Percentiles rank a stretch among this genome's conserved stretches.
phyloP scores from a whole-genome alignment of 495 filamentous ascomycete species.

The Talaromyces wortmannii region DNA sequence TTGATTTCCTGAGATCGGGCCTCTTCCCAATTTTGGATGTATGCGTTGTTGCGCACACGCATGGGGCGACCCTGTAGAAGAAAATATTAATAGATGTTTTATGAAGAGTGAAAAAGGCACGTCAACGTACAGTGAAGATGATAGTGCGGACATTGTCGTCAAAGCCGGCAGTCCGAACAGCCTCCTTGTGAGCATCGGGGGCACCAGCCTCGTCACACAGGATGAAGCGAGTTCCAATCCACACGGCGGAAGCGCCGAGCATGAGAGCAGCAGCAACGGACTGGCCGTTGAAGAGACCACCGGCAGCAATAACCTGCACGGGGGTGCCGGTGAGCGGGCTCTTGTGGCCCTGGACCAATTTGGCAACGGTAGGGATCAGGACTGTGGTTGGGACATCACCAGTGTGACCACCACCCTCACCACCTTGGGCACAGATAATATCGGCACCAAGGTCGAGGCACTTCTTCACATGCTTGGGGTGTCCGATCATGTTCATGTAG shows the following conservation, averaged over 20 bases:
- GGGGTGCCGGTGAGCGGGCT: slow-evolving; percentile 79
- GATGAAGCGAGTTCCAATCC: slow-evolving; percentile 96
- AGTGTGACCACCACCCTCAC: slow-evolving; percentile 88
- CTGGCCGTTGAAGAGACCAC: slow-evolving; percentile 90
- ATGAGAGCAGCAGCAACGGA: slow-evolving; percentile 84
- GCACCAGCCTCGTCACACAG: slow-evolving; percentile 91
- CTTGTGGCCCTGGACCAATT: slow-evolving; percentile 73
- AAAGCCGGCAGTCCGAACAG: slow-evolving; percentile 83
- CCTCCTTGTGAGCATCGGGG: slow-evolving; percentile 91
- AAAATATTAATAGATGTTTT: slow-evolving; percentile 13
- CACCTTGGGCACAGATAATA: slow-evolving; percentile 90
- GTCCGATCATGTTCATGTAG: slow-evolving; percentile 99
- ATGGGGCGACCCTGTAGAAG: slow-evolving; percentile 67
- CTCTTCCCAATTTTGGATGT: slow-evolving; percentile 94
- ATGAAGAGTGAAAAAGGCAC: not conserved
- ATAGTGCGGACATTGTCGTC: slow-evolving; percentile 94
- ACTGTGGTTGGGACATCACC: slow-evolving; percentile 85
- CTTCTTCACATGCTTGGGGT: slow-evolving; percentile 97
- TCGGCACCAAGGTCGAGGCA: slow-evolving; percentile 82
- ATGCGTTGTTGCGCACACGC: slow-evolving; percentile 85
- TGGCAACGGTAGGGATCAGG: slow-evolving; percentile 83
- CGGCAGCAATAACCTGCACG: slow-evolving; percentile 88
- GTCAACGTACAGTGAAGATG: slow-evolving; percentile 74
- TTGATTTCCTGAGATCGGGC: slow-evolving; percentile 86
- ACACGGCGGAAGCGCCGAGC: slow-evolving; percentile 87